Evolutionary conservation across 176 grass and related monocot species (phyloP), one percentile per base, ranked within the genome.

Genomic region (Oryza glaberrima): DNA sequence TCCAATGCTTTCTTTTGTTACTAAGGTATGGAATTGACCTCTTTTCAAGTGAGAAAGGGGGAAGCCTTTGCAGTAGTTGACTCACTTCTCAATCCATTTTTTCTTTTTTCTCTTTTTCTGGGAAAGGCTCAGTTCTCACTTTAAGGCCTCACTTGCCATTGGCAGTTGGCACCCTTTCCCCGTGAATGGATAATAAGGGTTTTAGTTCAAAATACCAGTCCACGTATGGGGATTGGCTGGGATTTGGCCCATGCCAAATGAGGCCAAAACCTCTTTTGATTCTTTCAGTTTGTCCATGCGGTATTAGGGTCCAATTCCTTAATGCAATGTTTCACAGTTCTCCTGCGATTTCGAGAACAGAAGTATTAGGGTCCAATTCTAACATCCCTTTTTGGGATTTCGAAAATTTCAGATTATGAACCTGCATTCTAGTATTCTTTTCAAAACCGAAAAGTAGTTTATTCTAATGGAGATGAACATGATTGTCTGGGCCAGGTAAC

Each of bases 1-100:
- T 73, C 90, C 94, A 41, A 96, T 99, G 96, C 94, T 99, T 81
- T 99, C 91, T 46, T 96, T 99, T 88, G 94, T 99, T 87, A 94
- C 94, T 45, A 99, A 99, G 93, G 96, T 99, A 91, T 64, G 43
- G 15, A 49, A 44, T 60, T 74, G 11, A 2, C 67, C 13, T 23
- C n/a, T n/a, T 23, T 63, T 61, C 20, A 61, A 61, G 56, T 61
- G 56, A 61, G 1, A 61, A 61, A 22, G 56, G 20, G 56, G 1
- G 1, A 20, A 56, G 52, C 20, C 17, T n/a, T 61, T 22, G 56
- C 7, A 61, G 20, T 61, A 22, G 51, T 54, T 54, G 14, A 61
- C 54, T 61, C 7, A 61, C 56, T 61, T 61, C 19, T 61, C 20
- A 61, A 22, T 61, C 2, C 56, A 6, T 8, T 22, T 61, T 61